phyloP scores from a whole-genome alignment of 768 basidiomycete genomes.

The Leccinellum rugosiceps region DNA sequence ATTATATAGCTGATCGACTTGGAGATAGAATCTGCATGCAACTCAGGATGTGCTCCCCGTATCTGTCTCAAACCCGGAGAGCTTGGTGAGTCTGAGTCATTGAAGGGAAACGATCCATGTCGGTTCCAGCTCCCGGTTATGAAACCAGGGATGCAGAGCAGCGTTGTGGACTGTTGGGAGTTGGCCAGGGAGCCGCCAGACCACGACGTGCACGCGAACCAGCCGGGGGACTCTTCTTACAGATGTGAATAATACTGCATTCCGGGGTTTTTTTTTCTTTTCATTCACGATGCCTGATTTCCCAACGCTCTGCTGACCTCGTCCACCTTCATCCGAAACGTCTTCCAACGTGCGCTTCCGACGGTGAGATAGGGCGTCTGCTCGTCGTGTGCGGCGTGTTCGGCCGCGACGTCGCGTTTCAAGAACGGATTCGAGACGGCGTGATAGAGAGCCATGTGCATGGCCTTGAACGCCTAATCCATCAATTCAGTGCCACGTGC shows the following conservation, averaged over 20 bases:
- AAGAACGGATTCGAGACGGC: constrained; percentile 87
- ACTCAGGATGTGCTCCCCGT: constrained; percentile 57
- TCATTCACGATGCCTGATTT: constrained; percentile 29
- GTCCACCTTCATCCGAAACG: constrained; percentile 68
- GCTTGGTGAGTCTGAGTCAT: constrained; percentile 79
- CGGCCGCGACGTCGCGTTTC: constrained; percentile 51
- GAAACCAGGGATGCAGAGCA: constrained; percentile 7
- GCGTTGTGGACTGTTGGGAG: constrained; percentile 17
- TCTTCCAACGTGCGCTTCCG: constrained; percentile 65
- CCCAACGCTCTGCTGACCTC: constrained; percentile 65
- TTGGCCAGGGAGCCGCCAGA: constrained; percentile 23
- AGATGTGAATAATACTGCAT: background rate
- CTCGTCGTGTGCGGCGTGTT: constrained; percentile 41
- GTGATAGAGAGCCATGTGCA: constrained; percentile 84
- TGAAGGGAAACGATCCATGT: constrained; percentile 58
- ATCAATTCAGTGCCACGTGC: no score
- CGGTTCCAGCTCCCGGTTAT: constrained; percentile 40
- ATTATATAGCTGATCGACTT: background rate
- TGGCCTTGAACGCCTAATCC: constrained; percentile 76
- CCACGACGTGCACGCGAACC: constrained; percentile 30
- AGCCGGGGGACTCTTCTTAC: background rate
- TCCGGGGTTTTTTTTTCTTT: background rate
- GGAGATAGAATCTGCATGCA: background rate
- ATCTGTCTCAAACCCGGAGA: constrained; percentile 85
- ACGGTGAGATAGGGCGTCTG: constrained; percentile 54